Conservation (phyloP, 2,329 filamentous ascomycete genomes). For the Biscogniauxia marginata region DNA sequence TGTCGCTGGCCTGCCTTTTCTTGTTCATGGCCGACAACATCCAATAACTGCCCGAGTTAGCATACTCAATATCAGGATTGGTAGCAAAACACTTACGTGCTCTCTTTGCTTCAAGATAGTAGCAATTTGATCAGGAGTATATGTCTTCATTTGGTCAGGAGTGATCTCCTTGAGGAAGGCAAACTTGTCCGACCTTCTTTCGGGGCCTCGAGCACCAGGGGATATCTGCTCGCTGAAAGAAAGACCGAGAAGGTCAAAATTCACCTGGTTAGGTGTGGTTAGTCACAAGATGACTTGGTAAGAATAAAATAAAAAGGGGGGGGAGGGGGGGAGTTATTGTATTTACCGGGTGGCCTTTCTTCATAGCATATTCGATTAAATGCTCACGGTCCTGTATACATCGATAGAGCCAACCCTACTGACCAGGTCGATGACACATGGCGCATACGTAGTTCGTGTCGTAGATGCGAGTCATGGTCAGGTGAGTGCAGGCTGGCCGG, state of each 20-base stretch:
- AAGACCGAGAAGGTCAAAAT: slow-evolving; percentile 35
- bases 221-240: slow-evolving; percentile 34
- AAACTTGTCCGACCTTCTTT: slow-evolving; percentile 41
- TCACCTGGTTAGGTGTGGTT: slow-evolving; percentile 11
- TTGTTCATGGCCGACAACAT: slow-evolving; percentile 26
- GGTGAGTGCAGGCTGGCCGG: slow-evolving; percentile 58
- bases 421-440: slow-evolving; percentile 53
- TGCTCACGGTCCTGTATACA: slow-evolving; percentile 48
- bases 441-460: slow-evolving; percentile 52
- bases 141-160: slow-evolving; percentile 41
- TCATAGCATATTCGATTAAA: slow-evolving; percentile 38
- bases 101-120: slow-evolving; percentile 50
- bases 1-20: neutral
- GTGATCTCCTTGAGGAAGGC: slow-evolving; percentile 47
- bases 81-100: slow-evolving; percentile 37
- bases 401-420: slow-evolving; percentile 70
- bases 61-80: neutral
- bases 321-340: neutral
- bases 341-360: slow-evolving; percentile 28
- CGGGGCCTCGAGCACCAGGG: slow-evolving; percentile 39
- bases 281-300: slow-evolving; percentile 3
- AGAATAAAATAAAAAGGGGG: neutral
- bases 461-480: slow-evolving; percentile 66
- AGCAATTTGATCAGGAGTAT: slow-evolving; percentile 47
- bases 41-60: slow-evolving; percentile 31